Evolutionary conservation across 768 basidiomycete genomes (phyloP).

Genomic region (Coprinellus aureogranulatus): DNA sequence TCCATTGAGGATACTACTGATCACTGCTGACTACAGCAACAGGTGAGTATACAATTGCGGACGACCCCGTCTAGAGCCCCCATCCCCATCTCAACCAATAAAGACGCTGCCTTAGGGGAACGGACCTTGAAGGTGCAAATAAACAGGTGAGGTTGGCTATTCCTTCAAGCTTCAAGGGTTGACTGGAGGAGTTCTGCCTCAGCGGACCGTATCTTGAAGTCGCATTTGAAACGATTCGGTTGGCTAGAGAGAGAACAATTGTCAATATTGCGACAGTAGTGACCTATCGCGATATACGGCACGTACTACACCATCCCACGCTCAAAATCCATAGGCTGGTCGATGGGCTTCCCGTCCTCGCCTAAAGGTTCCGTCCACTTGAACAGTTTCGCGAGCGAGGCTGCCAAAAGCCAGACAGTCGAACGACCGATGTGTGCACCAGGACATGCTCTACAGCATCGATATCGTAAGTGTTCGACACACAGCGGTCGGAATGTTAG

Average conservation of each 20-base stretch:
- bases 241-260: not conserved
- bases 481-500: not conserved
- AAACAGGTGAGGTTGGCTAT: too few relatives aligned
- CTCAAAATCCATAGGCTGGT: not conserved
- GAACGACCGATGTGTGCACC: constrained; percentile 4
- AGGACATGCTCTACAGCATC: constrained; percentile 1
- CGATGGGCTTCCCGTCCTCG: constrained; percentile 2
- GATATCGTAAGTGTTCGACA: too few relatives aligned
- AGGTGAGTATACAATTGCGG: too few relatives aligned
- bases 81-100: too few relatives aligned
- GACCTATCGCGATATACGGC: not conserved
- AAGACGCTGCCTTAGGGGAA: too few relatives aligned
- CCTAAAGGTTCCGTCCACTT: constrained; percentile 5
- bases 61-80: too few relatives aligned
- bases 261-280: not conserved
- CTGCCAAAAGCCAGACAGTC: constrained; percentile 1
- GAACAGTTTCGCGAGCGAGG: constrained; percentile 8
- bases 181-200: too few relatives aligned
- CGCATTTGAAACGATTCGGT: not conserved
- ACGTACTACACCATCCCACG: not conserved
- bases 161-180: too few relatives aligned
- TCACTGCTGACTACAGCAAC: too few relatives aligned
- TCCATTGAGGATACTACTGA: too few relatives aligned
- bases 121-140: too few relatives aligned
- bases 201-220: not conserved